These are phyloP conservation scores for Elsinoe ampelina DNA, from an alignment of 2,329 filamentous ascomycete species.

Conservation along the genomic window DNA sequence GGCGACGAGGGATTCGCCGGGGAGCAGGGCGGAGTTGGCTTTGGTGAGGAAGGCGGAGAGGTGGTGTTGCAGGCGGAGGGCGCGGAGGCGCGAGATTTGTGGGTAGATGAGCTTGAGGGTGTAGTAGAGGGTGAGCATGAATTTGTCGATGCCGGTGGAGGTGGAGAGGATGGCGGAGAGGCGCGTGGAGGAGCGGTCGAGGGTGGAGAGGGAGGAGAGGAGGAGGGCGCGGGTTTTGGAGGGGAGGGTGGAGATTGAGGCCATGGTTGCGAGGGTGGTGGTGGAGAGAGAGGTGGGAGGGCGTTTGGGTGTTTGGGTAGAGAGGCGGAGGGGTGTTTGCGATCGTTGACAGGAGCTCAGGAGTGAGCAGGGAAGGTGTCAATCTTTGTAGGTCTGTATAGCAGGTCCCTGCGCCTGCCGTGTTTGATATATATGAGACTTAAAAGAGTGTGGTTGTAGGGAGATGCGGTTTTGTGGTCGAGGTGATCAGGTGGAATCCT, in stretches of 20 bases:
- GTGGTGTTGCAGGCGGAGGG: constrained; percentile 27
- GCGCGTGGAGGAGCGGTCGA: constrained; percentile 19
- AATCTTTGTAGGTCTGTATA: constrained; percentile 6
- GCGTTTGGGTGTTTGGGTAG: neutral
- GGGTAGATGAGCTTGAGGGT: constrained; percentile 34
- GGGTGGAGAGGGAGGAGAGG: neutral
- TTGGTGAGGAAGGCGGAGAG: constrained; percentile 28
- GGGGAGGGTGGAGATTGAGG: constrained; percentile 5
- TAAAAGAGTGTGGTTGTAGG: neutral
- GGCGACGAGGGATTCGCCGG: constrained; percentile 34
- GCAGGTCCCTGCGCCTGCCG: neutral
- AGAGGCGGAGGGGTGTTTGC: neutral
- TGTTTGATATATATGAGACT: constrained; percentile 6
- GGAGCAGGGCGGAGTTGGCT: constrained; percentile 31
- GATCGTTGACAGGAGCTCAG: neutral
- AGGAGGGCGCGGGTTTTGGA: neutral
- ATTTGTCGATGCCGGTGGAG: constrained; percentile 31
- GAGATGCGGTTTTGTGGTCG: neutral
- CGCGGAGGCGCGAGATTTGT: constrained; percentile 31
- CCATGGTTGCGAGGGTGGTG: constrained; percentile 8
- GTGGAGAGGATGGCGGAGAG: constrained; percentile 32
- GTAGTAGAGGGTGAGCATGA: constrained; percentile 37
- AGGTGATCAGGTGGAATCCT: constrained; percentile 5
- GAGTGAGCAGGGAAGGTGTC: neutral
- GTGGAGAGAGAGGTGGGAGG: neutral